Evolutionary conservation across 495 filamentous ascomycete species (phyloP).

Genomic region (Chlorociboria aeruginascens): DNA sequence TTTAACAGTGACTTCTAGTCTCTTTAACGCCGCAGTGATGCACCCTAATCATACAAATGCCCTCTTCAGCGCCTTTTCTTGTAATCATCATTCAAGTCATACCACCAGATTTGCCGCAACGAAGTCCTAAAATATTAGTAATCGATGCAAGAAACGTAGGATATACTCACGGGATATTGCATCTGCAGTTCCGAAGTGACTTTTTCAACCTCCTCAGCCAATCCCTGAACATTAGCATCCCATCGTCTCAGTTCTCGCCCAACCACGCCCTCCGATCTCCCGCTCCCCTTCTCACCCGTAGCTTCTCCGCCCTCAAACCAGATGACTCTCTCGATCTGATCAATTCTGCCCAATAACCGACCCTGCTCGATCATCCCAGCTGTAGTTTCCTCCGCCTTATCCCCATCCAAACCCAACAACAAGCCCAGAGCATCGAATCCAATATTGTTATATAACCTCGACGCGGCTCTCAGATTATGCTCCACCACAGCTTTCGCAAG

Average conservation of each 20-base stretch:
- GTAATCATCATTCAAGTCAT: constrained; percentile 3
- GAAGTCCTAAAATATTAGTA: constrained; percentile 31
- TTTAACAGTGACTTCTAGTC: constrained; percentile 3
- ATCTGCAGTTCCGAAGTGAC: constrained; percentile 63
- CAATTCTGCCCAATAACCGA: constrained; percentile 73
- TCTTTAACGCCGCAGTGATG: constrained; percentile 17
- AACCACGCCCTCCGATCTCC: constrained; percentile 42
- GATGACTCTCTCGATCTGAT: constrained; percentile 85
- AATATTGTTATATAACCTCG: constrained; percentile 84
- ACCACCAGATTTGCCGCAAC: constrained; percentile 34
- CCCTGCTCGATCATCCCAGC: constrained; percentile 94
- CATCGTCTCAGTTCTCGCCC: constrained; percentile 67
- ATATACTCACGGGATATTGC: constrained; percentile 46
- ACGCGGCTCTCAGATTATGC: constrained; percentile 83
- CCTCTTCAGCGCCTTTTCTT: neutral
- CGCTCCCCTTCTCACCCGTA: constrained; percentile 50
- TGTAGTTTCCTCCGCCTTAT: constrained; percentile 83
- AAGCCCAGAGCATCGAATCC: constrained; percentile 61
- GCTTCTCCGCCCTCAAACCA: constrained; percentile 65
- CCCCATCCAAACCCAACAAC: constrained; percentile 65
- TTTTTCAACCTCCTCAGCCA: constrained; percentile 82
- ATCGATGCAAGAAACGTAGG: neutral
- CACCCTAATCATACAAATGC: constrained; percentile 12
- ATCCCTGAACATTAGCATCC: constrained; percentile 75
- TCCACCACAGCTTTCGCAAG: constrained; percentile 91